A percentile compares a stretch with the other conserved stretches of the same genome.
Evolutionary conservation across 495 filamentous ascomycete species (phyloP).

Genomic region (Penicillium subrubescens): DNA sequence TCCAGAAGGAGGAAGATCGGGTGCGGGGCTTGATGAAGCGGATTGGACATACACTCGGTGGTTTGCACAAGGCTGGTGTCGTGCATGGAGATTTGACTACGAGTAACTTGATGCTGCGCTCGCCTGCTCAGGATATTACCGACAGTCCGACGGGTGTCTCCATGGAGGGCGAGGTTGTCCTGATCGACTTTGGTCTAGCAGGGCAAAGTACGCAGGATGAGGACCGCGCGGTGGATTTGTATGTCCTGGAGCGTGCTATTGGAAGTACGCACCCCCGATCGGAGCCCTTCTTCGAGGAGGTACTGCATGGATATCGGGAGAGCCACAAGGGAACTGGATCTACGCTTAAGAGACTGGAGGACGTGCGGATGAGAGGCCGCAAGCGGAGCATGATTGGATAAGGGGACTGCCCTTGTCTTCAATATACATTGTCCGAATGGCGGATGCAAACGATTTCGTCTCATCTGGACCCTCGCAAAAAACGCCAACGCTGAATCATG

Average conservation of each 20-base stretch:
- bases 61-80: conserved; percentile 77
- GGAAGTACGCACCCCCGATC: conserved; percentile 89
- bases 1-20: conserved; percentile 43
- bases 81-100: conserved; percentile 97
- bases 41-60: conserved; percentile 76
- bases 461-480: conserved; percentile 18
- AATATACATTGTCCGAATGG: neutral
- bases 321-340: conserved; percentile 59
- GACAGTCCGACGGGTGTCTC: conserved; percentile 19
- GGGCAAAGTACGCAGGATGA: conserved; percentile 82
- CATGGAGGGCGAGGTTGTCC: conserved; percentile 72
- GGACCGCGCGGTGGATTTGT: conserved; percentile 93
- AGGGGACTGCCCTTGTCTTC: conserved; percentile 14
- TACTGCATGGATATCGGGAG: conserved; percentile 63
- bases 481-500: conserved; percentile 41
- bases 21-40: conserved; percentile 63
- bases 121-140: conserved; percentile 22
- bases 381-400: conserved; percentile 97
- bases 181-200: conserved; percentile 96
- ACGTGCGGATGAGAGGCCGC: conserved; percentile 92
- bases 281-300: conserved; percentile 70
- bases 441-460: conserved; percentile 10
- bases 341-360: conserved; percentile 79
- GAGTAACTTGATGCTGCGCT: conserved; percentile 89
- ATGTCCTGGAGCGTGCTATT: conserved; percentile 96